Percentiles rank a stretch among this genome's conserved stretches.
These are phyloP conservation scores for Neofusicoccum ribis DNA, from an alignment of 2,329 filamentous ascomycete species.

Conservation along the genomic window DNA sequence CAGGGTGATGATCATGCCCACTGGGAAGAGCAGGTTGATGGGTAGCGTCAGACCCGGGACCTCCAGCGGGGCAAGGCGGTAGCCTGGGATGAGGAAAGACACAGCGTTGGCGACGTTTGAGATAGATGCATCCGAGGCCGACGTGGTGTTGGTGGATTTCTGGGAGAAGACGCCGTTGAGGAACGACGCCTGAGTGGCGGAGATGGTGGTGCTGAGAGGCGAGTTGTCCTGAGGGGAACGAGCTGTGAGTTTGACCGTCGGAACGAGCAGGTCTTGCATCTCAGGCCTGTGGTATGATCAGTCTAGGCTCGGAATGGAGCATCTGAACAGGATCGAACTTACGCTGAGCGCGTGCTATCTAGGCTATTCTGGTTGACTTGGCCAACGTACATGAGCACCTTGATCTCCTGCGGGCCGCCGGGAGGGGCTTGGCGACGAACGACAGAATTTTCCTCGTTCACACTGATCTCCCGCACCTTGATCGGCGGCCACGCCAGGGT, in stretches of 20 bases:
- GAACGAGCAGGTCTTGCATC: constrained; percentile 62
- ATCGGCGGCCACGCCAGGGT: constrained; percentile 29
- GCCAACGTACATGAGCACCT: constrained; percentile 68
- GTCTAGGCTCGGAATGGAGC: neutral
- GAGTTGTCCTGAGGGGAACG: constrained; percentile 50
- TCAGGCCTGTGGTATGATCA: neutral
- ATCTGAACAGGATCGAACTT: constrained; percentile 36
- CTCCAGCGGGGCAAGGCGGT: constrained; percentile 53
- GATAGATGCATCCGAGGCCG: constrained; percentile 43
- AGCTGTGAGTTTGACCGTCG: constrained; percentile 67
- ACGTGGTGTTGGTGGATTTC: constrained; percentile 50
- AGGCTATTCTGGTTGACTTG: constrained; percentile 63
- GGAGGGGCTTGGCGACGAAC: constrained; percentile 7
- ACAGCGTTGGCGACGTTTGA: constrained; percentile 41
- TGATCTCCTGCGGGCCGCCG: constrained; percentile 43
- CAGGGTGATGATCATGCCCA: constrained; percentile 66
- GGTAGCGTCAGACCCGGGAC: constrained; percentile 10
- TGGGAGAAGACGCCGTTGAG: constrained; percentile 69
- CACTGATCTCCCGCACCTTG: constrained; percentile 25
- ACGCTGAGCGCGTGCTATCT: constrained; percentile 60
- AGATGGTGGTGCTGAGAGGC: constrained; percentile 63
- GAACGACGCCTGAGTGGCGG: constrained; percentile 70
- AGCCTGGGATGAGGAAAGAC: constrained; percentile 66
- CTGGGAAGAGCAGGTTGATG: constrained; percentile 58
- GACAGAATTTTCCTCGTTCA: constrained; percentile 19